These are phyloP conservation scores for Knoxdaviesia capensis DNA, from an alignment of 2,329 filamentous ascomycete species.

Conservation along the genomic window DNA sequence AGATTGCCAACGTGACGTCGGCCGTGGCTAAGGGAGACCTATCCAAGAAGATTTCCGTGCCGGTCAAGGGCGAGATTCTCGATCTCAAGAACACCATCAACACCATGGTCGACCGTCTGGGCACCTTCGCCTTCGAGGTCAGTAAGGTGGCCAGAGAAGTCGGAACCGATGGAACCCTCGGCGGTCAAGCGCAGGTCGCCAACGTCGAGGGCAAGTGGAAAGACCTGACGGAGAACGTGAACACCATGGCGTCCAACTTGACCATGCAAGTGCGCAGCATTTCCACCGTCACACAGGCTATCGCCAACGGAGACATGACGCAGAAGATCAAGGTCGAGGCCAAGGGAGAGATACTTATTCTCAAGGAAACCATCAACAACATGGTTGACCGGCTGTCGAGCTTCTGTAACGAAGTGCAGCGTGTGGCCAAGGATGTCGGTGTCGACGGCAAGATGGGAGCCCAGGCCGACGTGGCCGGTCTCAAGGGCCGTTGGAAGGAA, in stretches of 20 bases:
- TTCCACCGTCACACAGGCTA: slow-evolving; percentile 83
- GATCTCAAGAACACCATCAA: slow-evolving; percentile 97
- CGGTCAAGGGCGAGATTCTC: slow-evolving; percentile 83
- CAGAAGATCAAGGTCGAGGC: slow-evolving; percentile 91
- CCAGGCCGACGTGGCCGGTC: slow-evolving; percentile 81
- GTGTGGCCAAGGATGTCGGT: slow-evolving; percentile 88
- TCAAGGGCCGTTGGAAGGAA: slow-evolving; percentile 92
- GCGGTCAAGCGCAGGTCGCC: slow-evolving; percentile 82
- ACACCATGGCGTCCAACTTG: slow-evolving; percentile 52
- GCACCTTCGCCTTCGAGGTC: slow-evolving; percentile 90
- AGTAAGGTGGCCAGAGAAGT: slow-evolving; percentile 91
- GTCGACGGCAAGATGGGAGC: slow-evolving; percentile 98
- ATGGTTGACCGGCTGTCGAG: slow-evolving; percentile 92
- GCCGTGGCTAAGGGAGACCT: slow-evolving; percentile 88
- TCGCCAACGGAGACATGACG: slow-evolving; percentile 88
- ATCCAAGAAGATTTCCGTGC: slow-evolving; percentile 87
- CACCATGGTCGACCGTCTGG: slow-evolving; percentile 93
- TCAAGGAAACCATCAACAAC: slow-evolving; percentile 96
- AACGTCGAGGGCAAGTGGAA: slow-evolving; percentile 98
- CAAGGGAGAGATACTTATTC: slow-evolving; percentile 78
- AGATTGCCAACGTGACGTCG: slow-evolving; percentile 92
- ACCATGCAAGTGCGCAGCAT: slow-evolving; percentile 72
- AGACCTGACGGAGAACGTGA: slow-evolving; percentile 80
- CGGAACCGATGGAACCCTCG: slow-evolving; percentile 85
- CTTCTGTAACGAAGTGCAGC: slow-evolving; percentile 90